These are phyloP conservation scores for Chimonanthus salicifolius DNA, from an alignment of 164 flowering plant genomes.

Conservation along the genomic window DNA sequence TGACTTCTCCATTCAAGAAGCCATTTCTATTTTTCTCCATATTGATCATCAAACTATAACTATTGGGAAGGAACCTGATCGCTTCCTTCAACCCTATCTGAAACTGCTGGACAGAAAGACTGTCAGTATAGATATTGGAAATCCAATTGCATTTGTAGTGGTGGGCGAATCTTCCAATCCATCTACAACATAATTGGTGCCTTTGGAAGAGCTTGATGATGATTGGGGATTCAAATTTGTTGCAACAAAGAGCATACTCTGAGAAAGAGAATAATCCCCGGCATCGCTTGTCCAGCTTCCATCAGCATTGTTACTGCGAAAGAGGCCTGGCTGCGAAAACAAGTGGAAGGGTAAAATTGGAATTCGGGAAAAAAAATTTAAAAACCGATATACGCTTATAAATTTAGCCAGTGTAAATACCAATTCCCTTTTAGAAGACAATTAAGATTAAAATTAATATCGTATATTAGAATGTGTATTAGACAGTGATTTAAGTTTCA, in stretches of 20 bases:
- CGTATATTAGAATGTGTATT: too few species aligned
- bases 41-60: constrained; percentile 14
- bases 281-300: constrained; percentile 16
- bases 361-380: too few species aligned
- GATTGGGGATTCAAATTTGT: constrained; percentile 22
- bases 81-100: constrained; percentile 73
- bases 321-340: too few species aligned
- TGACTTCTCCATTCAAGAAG: constrained; percentile 2
- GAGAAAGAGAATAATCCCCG: constrained; percentile 14
- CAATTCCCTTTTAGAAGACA: too few species aligned
- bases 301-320: constrained; percentile 10
- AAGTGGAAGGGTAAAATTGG: too few species aligned
- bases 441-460: too few species aligned
- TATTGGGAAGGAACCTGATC: constrained; percentile 53
- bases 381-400: too few species aligned
- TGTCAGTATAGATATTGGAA: constrained; percentile 38
- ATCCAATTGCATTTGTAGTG: constrained; percentile 17
- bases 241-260: constrained; percentile 1
- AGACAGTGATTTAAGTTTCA: too few species aligned
- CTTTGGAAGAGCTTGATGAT: constrained; percentile 30
- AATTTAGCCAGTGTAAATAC: too few species aligned
- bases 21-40: constrained; percentile 12
- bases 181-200: constrained; percentile 32
- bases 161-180: constrained; percentile 47
- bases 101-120: constrained; percentile 53